Conservation (phyloP, 306 rosid genomes). For the Casuarina equisetifolia region DNA sequence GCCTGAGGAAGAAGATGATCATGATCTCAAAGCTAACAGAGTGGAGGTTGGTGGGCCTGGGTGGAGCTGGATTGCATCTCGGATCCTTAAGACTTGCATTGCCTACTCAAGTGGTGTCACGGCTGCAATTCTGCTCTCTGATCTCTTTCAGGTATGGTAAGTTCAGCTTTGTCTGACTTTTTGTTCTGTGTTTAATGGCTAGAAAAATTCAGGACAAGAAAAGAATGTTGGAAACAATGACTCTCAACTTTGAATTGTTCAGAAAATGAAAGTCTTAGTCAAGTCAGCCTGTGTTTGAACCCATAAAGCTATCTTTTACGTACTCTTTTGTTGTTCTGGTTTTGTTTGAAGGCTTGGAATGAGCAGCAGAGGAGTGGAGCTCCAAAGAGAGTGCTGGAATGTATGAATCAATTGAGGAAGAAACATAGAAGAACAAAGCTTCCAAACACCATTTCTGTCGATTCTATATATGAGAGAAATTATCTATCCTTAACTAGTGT, state of each 20-base stretch:
- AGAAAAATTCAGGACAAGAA: not conserved
- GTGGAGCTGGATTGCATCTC: constrained; percentile 81
- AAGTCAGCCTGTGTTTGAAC: not conserved
- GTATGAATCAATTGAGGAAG: constrained; percentile 50
- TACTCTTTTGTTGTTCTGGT: constrained; percentile 4
- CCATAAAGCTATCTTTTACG: not conserved
- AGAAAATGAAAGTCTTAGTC: not conserved
- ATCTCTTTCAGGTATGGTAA: constrained; percentile 61
- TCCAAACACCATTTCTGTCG: constrained; percentile 74
- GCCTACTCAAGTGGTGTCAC: constrained; percentile 89
- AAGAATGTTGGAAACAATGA: not conserved
- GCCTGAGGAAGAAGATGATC: constrained; percentile 40
- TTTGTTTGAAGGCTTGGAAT: constrained; percentile 67
- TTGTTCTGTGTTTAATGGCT: constrained; percentile 3
- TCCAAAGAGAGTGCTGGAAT: constrained; percentile 72
- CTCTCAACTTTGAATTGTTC: not conserved
- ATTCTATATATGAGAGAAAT: constrained; percentile 74
- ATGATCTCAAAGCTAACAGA: constrained; percentile 38
- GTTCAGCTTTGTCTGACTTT: not conserved
- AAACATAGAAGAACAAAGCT: constrained; percentile 61
- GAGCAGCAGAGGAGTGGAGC: constrained; percentile 72
- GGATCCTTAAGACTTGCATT: constrained; percentile 72
- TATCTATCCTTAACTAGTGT: constrained; percentile 72
- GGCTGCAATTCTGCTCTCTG: constrained; percentile 82
- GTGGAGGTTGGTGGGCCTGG: constrained; percentile 42